Evolutionary conservation across 192 early-diverging fungal species (phyloP), one percentile per base, ranked within the genome.

Genomic region (Dispira parvispora): DNA sequence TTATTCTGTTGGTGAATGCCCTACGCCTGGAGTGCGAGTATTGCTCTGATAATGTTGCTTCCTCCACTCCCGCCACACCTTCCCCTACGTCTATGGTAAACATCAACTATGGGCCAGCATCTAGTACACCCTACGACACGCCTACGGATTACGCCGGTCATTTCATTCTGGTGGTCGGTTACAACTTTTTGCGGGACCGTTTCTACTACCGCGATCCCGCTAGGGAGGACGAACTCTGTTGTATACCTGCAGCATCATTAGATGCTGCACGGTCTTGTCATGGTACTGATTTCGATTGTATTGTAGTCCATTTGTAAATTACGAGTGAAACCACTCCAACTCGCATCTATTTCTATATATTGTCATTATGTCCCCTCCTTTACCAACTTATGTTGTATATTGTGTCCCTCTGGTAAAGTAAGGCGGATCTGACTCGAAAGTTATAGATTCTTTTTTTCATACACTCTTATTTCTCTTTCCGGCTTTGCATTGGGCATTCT

Each of bases 171-270:
- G 74, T 95, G n/a, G 83, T 91, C 46, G 87, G 82, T 5, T 95
- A 91, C 64, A 87, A 92, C 47, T 81, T 84, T 1, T 77, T 79
- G 23, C 75, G 76, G 27, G 90, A 95, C 72, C 61, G 78, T 65
- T 89, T 95, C 65, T 75, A 87, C 20, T 90, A 89, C 63, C 82
- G 92, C 58, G 89, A 95, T 64, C 92, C 92, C 9, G 89, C 84
- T 12, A 78, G 83, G 10, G 68, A 69, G 0, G 81, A 84, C 44
- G 78, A 84, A 50, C 69, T 89, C 58, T 95, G 92, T 66, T 71
- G 77, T 20, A 77, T 91, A 11, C 65, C 79, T 2, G 82, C 82
- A 8, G 62, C 67, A 8, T 76, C 69, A 21, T 68, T 95, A 27
- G 84, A 95, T 20, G 62, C 63, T 13, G 90, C 92, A 4, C 77